These are phyloP conservation scores for Artemisia tridentata DNA, from an alignment of 129 eudicot genomes.

Conservation along the genomic window DNA sequence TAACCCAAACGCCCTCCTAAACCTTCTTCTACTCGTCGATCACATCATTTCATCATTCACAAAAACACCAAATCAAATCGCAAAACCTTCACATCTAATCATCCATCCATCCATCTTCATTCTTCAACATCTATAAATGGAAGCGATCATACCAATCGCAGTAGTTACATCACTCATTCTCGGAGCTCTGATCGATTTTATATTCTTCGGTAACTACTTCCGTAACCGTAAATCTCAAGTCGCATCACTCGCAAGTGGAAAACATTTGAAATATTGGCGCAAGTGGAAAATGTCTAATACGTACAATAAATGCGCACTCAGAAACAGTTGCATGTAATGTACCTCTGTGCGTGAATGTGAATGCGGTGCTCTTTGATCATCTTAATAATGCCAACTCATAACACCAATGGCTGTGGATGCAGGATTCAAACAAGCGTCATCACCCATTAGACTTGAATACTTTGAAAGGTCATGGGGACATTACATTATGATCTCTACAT, in stretches of 20 bases:
- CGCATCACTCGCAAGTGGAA: slow-evolving; percentile 50
- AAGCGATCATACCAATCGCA: slow-evolving; percentile 44
- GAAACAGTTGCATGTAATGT: neutral
- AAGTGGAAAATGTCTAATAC: neutral
- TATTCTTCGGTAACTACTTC: slow-evolving; percentile 65
- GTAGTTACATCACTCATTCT: slow-evolving; percentile 42
- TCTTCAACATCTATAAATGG: slow-evolving; percentile 40
- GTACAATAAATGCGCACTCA: neutral
- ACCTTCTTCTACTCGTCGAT: slow-evolving; percentile 12
- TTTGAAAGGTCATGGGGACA: slow-evolving; percentile 96
- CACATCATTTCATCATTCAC: neutral
- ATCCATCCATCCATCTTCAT: no score
- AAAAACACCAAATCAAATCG: neutral
- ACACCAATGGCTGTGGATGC: slow-evolving; percentile 30
- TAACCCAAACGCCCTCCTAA: neutral
- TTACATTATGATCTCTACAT: no score
- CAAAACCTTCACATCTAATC: slow-evolving; percentile 3
- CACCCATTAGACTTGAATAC: slow-evolving; percentile 93
- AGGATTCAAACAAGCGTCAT: slow-evolving; percentile 84
- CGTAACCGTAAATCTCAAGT: slow-evolving; percentile 62
- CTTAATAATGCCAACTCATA: slow-evolving; percentile 9
- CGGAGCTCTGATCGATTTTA: slow-evolving; percentile 68
- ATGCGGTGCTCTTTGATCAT: neutral
- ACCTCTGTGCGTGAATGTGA: neutral
- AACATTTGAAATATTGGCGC: slow-evolving; percentile 6